phyloP scores from a whole-genome alignment of 176 grass and related monocot species.

The Carex scoparia region DNA sequence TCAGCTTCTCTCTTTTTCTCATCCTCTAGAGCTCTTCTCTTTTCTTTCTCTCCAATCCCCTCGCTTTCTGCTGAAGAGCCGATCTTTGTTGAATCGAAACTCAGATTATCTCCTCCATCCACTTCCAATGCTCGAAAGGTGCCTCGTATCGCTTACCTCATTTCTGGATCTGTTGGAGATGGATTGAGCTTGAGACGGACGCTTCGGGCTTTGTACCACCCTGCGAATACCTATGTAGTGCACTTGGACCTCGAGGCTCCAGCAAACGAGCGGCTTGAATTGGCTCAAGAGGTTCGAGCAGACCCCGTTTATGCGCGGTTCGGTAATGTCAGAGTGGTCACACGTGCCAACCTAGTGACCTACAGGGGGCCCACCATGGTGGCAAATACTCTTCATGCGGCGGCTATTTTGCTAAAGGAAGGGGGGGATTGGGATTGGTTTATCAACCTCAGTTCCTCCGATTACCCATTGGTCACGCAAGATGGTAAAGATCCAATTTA shows the following conservation, averaged over 20 bases:
- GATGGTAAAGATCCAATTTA: conserved; percentile 52
- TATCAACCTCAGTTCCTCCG: conserved; percentile 82
- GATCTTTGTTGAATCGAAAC: conserved; percentile 88
- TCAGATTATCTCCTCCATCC: conserved; percentile 11
- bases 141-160: conserved; percentile 66
- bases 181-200: conserved; percentile 54
- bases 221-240: conserved; percentile 57
- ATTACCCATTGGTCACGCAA: conserved; percentile 83
- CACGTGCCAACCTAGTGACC: conserved; percentile 80
- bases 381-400: conserved; percentile 86
- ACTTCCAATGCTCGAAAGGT: conserved; percentile 13
- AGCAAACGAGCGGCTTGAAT: conserved; percentile 48
- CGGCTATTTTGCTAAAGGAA: conserved; percentile 63
- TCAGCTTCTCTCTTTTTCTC: conserved; percentile 65
- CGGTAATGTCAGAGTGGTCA: conserved; percentile 64
- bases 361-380: conserved; percentile 90
- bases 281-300: conserved; percentile 35
- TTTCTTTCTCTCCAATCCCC: conserved; percentile 66
- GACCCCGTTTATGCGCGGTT: conserved; percentile 57
- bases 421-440: conserved; percentile 86
- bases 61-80: conserved; percentile 39
- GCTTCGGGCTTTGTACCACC: conserved; percentile 72
- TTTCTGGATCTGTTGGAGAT: conserved; percentile 78
- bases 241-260: conserved; percentile 86
- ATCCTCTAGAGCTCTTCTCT: conserved; percentile 59